Evolutionary conservation across 352 stramenopile species (phyloP).

Genomic region (Globisporangium yorkense): DNA sequence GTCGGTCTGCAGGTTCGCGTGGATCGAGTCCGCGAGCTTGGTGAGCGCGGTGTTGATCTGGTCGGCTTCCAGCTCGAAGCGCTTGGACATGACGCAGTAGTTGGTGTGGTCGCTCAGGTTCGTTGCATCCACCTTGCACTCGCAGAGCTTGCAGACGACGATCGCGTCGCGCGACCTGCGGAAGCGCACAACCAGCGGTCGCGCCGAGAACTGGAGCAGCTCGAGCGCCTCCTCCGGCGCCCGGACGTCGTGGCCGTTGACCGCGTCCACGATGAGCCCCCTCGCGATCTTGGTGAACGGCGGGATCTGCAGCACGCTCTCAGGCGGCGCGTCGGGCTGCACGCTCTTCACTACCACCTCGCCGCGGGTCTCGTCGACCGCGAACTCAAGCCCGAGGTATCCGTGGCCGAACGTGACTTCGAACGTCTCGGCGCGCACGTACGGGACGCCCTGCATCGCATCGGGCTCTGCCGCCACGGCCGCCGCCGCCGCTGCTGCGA

Average conservation of each 20-base stretch:
- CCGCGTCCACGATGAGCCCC: conserved; percentile 57
- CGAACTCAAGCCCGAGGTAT: conserved; percentile 71
- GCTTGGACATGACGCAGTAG: conserved; percentile 73
- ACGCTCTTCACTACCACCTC: conserved; percentile 69
- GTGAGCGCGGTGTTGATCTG: conserved; percentile 64
- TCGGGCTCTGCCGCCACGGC: too few relatives aligned
- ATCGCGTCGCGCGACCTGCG: conserved; percentile 27
- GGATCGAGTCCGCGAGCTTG: conserved; percentile 52
- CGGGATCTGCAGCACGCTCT: conserved; percentile 37
- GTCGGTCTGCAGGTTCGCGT: conserved; percentile 39
- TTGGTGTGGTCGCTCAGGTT: conserved; percentile 71
- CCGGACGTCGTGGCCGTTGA: conserved; percentile 46
- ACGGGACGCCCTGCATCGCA: background rate
- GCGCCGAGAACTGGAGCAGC: conserved; percentile 46
- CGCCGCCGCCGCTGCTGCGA: background rate
- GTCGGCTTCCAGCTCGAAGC: conserved; percentile 70
- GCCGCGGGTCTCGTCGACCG: conserved; percentile 34
- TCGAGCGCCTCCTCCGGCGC: conserved; percentile 53
- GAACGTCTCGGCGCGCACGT: conserved; percentile 33
- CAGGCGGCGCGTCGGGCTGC: conserved; percentile 23
- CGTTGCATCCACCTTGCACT: conserved; percentile 61
- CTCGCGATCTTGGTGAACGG: conserved; percentile 29
- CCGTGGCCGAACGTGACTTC: conserved; percentile 70
- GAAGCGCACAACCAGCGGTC: conserved; percentile 68
- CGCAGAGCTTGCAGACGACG: conserved; percentile 80